Percentiles rank a stretch among this genome's conserved stretches.
These are phyloP conservation scores for Crucibulum laeve DNA, from an alignment of 768 basidiomycete genomes.

Conservation along the genomic window DNA sequence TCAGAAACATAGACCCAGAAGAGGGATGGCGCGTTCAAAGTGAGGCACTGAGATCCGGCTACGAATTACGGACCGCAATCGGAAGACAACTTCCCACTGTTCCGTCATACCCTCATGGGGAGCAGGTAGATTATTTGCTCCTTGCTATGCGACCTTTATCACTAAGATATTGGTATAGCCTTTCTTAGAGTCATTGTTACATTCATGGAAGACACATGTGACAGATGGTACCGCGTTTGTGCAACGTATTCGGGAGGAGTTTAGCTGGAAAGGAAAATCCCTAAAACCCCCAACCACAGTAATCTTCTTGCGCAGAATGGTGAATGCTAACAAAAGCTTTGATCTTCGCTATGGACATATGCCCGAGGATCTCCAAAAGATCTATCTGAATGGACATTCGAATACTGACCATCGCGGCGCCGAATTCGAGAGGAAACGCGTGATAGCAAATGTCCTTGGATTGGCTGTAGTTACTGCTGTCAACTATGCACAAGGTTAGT, in stretches of 20 bases:
- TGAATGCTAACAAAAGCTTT: no score
- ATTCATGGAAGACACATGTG: no score
- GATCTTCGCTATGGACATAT: no score
- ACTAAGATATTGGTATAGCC: no score
- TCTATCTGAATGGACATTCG: background rate
- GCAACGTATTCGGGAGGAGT: no score
- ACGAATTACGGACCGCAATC: slow-evolving; percentile 5
- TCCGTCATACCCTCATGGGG: background rate
- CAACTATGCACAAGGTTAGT: slow-evolving; percentile 17
- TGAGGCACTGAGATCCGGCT: slow-evolving; percentile 10
- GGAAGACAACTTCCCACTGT: slow-evolving; percentile 5
- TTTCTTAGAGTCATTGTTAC: no score
- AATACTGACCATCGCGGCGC: no score
- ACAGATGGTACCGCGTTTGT: no score
- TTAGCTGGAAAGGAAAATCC: no score
- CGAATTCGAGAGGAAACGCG: background rate
- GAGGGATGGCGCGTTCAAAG: slow-evolving; percentile 12
- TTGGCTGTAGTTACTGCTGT: slow-evolving; percentile 15
- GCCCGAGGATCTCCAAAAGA: background rate
- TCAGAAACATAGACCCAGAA: slow-evolving; percentile 17
- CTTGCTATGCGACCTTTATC: no score
- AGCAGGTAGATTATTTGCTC: background rate
- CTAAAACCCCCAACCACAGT: no score
- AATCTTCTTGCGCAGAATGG: no score
- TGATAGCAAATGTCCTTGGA: slow-evolving; percentile 3